Evolutionary conservation across 2,329 filamentous ascomycete genomes (phyloP).

Genomic region (Aaosphaeria pasadenensis): DNA sequence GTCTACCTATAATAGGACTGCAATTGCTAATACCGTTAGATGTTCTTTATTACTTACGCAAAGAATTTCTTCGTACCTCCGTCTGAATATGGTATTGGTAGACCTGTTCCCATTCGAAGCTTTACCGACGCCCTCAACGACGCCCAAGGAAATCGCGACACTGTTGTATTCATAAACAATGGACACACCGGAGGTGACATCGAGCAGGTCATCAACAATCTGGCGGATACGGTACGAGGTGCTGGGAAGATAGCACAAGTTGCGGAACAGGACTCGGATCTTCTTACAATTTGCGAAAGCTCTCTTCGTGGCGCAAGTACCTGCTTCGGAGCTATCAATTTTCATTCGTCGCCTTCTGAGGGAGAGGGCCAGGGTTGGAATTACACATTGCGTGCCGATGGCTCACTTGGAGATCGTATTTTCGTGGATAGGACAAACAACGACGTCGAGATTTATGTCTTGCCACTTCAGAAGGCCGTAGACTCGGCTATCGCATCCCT

Average conservation of each 20-base stretch:
- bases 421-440: constrained; percentile 65
- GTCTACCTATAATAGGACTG: background rate
- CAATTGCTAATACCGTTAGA: constrained; percentile 20
- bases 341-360: constrained; percentile 72
- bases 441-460: constrained; percentile 71
- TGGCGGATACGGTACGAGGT: constrained; percentile 57
- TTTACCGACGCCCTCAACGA: constrained; percentile 61
- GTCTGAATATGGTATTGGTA: constrained; percentile 70
- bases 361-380: constrained; percentile 71
- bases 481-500: constrained; percentile 67
- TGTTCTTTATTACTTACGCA: constrained; percentile 60
- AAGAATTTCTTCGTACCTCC: constrained; percentile 81
- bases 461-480: constrained; percentile 77
- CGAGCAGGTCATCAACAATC: constrained; percentile 62
- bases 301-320: constrained; percentile 59
- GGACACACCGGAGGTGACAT: constrained; percentile 67
- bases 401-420: constrained; percentile 63
- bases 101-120: constrained; percentile 58
- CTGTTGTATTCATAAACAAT: constrained; percentile 76
- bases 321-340: constrained; percentile 73
- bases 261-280: constrained; percentile 53
- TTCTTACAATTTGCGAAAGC: constrained; percentile 61
- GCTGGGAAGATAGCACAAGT: constrained; percentile 57
- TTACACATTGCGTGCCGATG: constrained; percentile 79
- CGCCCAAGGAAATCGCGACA: constrained; percentile 60